Conservation (phyloP, 192 early-diverging fungal species). For the Entomortierella lignicola region DNA sequence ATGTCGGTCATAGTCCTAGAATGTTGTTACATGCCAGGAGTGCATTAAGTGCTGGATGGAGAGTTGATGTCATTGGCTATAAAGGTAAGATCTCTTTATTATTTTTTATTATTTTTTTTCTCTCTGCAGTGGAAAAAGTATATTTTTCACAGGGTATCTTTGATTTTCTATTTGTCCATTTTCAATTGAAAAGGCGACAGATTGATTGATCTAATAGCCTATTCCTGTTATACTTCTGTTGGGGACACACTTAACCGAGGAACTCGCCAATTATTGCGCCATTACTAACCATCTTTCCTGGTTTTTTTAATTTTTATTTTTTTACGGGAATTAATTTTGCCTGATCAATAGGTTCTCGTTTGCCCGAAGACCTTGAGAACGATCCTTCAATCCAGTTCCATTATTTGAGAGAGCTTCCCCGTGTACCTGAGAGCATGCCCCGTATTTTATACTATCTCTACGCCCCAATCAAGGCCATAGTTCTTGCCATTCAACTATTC, state of each 20-base stretch:
- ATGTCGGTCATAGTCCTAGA: slow-evolving; percentile 89
- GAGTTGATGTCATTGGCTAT: slow-evolving; percentile 90
- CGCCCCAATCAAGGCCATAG: slow-evolving; percentile 75
- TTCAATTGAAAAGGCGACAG: background rate
- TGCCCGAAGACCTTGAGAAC: slow-evolving; percentile 48
- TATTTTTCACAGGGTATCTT: too few species aligned
- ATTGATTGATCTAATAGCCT: background rate
- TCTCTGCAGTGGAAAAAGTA: background rate
- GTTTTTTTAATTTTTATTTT: slow-evolving; percentile 1
- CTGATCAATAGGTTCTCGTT: slow-evolving; percentile 23
- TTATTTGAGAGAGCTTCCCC: slow-evolving; percentile 59
- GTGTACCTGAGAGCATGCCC: slow-evolving; percentile 66
- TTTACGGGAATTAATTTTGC: background rate
- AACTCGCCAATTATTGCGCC: background rate
- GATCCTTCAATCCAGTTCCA: slow-evolving; percentile 64
- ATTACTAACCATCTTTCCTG: background rate
- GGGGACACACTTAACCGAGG: too few species aligned
- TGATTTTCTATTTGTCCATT: background rate
- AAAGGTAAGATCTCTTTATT: slow-evolving; percentile 55
- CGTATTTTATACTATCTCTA: slow-evolving; percentile 71
- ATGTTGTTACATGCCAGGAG: slow-evolving; percentile 92
- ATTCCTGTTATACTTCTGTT: background rate
- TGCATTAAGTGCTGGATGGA: slow-evolving; percentile 71
- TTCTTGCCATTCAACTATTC: slow-evolving; percentile 71
- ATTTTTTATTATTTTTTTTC: background rate